Evolutionary conservation across 2,329 filamentous ascomycete species (phyloP).

Genomic region (Neofusicoccum laricinum): DNA sequence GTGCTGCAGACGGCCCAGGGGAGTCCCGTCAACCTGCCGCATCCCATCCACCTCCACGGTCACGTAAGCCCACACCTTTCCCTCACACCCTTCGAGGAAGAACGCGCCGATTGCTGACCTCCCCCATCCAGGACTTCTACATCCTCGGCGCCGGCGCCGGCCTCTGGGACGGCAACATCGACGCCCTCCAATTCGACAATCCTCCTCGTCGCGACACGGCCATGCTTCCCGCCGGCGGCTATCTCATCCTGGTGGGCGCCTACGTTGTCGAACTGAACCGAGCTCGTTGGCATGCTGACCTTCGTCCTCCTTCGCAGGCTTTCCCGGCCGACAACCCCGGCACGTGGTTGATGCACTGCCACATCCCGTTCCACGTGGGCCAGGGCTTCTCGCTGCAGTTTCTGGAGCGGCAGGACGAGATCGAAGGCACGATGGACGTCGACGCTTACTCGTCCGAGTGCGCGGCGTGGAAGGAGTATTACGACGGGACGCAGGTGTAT

Average conservation of each 20-base stretch:
- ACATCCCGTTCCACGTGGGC: slow-evolving; percentile 26
- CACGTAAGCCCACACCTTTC: not conserved
- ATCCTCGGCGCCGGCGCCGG: slow-evolving; percentile 7
- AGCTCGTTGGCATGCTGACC: too few relatives aligned
- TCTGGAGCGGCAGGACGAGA: slow-evolving; percentile 41
- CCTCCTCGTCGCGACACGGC: slow-evolving; percentile 37
- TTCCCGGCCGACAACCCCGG: slow-evolving; percentile 38
- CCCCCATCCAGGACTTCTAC: slow-evolving; percentile 24
- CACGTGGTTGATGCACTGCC: slow-evolving; percentile 39
- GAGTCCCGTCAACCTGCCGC: slow-evolving; percentile 23
- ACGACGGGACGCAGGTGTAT: not conserved
- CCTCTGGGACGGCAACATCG: not conserved
- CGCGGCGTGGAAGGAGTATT: not conserved
- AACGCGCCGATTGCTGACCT: too few relatives aligned
- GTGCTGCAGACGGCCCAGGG: slow-evolving; percentile 40
- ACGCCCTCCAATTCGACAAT: slow-evolving; percentile 21
- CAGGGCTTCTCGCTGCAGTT: slow-evolving; percentile 52
- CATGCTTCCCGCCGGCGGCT: slow-evolving; percentile 31
- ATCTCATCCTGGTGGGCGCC: slow-evolving; percentile 26
- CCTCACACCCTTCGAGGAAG: too few relatives aligned
- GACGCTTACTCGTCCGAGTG: not conserved
- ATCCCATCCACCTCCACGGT: slow-evolving; percentile 16
- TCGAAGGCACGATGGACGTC: slow-evolving; percentile 16
- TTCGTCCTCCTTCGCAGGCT: slow-evolving; percentile 15
- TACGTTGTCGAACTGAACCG: too few relatives aligned